phyloP scores from a whole-genome alignment of 768 basidiomycete genomes.

The Imleria badia region DNA sequence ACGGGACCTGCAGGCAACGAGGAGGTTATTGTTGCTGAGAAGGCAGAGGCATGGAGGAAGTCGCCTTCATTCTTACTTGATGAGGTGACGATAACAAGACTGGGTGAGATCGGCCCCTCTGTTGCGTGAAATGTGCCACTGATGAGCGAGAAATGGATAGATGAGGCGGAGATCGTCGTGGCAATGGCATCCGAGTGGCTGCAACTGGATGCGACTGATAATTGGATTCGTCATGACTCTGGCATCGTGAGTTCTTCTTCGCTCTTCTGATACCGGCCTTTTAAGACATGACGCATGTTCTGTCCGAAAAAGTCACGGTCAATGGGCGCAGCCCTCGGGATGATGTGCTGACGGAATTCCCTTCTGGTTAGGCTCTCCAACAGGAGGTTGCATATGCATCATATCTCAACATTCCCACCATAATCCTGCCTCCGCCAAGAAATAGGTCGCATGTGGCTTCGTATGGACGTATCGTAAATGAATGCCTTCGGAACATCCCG shows the following conservation, averaged over 20 bases:
- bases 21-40: slow-evolving; percentile 48
- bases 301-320: slow-evolving; percentile 13
- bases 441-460: slow-evolving; percentile 84
- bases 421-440: slow-evolving; percentile 86
- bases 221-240: slow-evolving; percentile 93
- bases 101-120: slow-evolving; percentile 46
- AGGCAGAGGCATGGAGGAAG: slow-evolving; percentile 83
- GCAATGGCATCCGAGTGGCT: slow-evolving; percentile 92
- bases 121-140: slow-evolving; percentile 14
- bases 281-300: slow-evolving; percentile 8
- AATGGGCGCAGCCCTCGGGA: slow-evolving; percentile 20
- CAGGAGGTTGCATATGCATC: slow-evolving; percentile 93
- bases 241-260: slow-evolving; percentile 70
- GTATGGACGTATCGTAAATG: slow-evolving; percentile 88
- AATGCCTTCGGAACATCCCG: slow-evolving; percentile 66
- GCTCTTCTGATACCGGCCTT: slow-evolving; percentile 6
- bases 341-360: slow-evolving; percentile 13
- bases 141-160: slow-evolving; percentile 37
- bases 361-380: slow-evolving; percentile 67
- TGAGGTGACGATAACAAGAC: slow-evolving; percentile 85
- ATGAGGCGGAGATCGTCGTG: slow-evolving; percentile 71
- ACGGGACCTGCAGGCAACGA: slow-evolving; percentile 35
- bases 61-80: slow-evolving; percentile 74
- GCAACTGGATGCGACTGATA: slow-evolving; percentile 88
- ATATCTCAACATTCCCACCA: slow-evolving; percentile 83